These are phyloP conservation scores for Aspergillus amoenus DNA, from an alignment of 2,329 filamentous ascomycete species.

Conservation along the genomic window DNA sequence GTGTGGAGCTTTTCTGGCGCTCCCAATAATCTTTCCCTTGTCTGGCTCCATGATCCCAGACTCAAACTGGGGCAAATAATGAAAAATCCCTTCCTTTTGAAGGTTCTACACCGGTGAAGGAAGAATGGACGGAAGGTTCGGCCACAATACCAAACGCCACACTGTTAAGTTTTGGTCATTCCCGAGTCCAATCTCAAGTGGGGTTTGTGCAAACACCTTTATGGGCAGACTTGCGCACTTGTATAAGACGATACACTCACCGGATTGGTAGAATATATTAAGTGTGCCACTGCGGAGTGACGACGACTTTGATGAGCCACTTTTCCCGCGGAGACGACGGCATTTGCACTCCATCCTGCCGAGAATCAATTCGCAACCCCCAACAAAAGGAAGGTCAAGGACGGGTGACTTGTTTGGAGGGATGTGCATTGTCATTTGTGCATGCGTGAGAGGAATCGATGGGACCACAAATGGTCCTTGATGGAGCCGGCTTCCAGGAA, in stretches of 20 bases:
- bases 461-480: background rate
- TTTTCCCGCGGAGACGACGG: slow-evolving; percentile 7
- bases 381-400: background rate
- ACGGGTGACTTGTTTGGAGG: background rate
- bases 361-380: background rate
- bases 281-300: slow-evolving; percentile 9
- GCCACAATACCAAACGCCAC: slow-evolving; percentile 12
- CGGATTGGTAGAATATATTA: slow-evolving; percentile 8
- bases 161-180: background rate
- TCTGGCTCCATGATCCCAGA: slow-evolving; percentile 2
- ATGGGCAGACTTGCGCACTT: background rate
- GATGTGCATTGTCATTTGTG: background rate
- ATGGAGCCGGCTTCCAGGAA: background rate
- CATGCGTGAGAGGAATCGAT: slow-evolving; percentile 1
- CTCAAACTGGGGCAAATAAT: slow-evolving; percentile 3
- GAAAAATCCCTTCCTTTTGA: background rate
- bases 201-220: background rate
- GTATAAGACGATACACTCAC: background rate
- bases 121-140: slow-evolving; percentile 13
- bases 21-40: background rate
- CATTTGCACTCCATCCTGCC: slow-evolving; percentile 10
- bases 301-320: slow-evolving; percentile 13
- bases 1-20: background rate
- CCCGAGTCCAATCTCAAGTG: background rate
- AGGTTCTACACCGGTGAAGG: slow-evolving; percentile 1